Conservation (phyloP, 129 eudicot species). For the Silybum marianum region DNA sequence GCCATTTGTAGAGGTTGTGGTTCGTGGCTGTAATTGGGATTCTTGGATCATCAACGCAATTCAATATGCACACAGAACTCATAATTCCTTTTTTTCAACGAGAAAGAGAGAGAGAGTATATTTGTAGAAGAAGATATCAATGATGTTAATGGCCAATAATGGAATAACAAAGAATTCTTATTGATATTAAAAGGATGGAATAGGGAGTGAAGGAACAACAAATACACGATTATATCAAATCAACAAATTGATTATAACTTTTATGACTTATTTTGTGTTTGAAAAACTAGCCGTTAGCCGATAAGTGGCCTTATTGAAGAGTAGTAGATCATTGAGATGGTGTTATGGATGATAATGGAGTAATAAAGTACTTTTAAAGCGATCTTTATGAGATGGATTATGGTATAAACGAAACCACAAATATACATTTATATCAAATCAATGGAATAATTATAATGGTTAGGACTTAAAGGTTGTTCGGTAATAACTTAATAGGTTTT, state of each 20-base stretch:
- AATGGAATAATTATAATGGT: background rate
- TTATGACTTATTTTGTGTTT: background rate
- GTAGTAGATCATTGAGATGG: background rate
- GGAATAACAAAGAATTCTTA: background rate
- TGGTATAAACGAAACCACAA: background rate
- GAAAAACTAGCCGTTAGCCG: background rate
- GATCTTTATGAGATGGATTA: background rate
- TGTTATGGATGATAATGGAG: slow-evolving; percentile 22
- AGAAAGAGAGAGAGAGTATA: background rate
- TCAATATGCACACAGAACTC: slow-evolving; percentile 54
- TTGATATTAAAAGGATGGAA: background rate
- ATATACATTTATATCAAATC: too few relatives aligned
- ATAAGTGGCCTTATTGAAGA: background rate
- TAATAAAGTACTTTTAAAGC: background rate
- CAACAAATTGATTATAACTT: background rate
- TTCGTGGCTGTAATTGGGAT: slow-evolving; percentile 52
- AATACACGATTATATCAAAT: background rate
- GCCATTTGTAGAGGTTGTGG: slow-evolving; percentile 59
- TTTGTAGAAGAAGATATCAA: background rate
- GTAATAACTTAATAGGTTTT: too few relatives aligned
- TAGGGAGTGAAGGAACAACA: background rate
- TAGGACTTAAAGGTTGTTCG: background rate
- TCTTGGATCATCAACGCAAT: slow-evolving; percentile 42
- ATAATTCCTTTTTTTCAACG: slow-evolving; percentile 13
- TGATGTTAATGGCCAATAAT: slow-evolving; percentile 7